These are phyloP conservation scores for Nitzschia palea DNA, from an alignment of 108 stramenopile species.

Conservation along the genomic window DNA sequence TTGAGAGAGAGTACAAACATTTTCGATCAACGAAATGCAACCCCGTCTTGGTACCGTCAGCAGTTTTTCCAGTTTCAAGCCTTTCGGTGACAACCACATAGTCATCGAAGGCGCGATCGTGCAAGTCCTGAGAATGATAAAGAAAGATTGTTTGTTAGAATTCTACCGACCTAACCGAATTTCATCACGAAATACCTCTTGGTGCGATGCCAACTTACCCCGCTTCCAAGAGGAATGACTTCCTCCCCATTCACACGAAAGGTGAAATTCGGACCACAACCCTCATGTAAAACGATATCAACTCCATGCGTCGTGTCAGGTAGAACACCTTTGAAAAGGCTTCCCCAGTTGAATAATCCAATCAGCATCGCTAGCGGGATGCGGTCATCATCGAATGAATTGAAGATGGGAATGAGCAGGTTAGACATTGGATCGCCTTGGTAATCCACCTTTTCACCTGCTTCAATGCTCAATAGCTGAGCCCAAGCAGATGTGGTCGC, in stretches of 20 bases:
- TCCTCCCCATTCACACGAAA: neutral
- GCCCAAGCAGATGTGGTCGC: neutral
- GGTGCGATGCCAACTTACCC: neutral
- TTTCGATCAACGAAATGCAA: neutral
- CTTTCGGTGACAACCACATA: neutral
- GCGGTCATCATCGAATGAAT: neutral
- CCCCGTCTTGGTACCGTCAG: neutral
- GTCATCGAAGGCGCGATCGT: neutral
- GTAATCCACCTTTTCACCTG: neutral
- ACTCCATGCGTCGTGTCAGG: neutral
- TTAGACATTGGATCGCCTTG: slow-evolving; percentile 3
- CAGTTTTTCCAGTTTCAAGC: neutral
- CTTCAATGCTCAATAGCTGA: neutral
- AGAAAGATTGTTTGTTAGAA: neutral
- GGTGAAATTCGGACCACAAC: neutral
- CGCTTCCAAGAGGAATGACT: neutral
- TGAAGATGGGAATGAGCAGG: slow-evolving; percentile 5
- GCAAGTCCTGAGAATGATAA: neutral
- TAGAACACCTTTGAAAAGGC: neutral
- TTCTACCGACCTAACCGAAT: neutral
- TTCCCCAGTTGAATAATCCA: slow-evolving; percentile 10
- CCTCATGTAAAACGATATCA: neutral
- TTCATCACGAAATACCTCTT: no score
- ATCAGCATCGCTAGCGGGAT: neutral
- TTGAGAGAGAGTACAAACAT: slow-evolving; percentile 30